These are phyloP conservation scores for Termitomyces sp. DNA, from an alignment of 768 basidiomycete species.

Conservation along the genomic window DNA sequence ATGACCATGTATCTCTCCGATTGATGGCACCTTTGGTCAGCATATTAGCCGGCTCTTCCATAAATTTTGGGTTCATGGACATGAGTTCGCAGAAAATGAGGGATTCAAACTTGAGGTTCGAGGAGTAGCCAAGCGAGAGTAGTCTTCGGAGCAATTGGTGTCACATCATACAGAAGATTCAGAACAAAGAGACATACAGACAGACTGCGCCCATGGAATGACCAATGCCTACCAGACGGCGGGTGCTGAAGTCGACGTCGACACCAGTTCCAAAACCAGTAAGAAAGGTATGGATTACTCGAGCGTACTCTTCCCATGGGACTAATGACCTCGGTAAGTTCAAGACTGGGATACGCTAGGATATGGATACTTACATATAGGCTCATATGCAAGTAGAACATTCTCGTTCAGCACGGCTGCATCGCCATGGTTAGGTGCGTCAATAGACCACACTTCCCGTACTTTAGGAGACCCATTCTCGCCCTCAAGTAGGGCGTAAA, in stretches of 20 bases:
- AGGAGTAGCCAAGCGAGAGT: slow-evolving; percentile 36
- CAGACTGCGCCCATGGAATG: slow-evolving; percentile 51
- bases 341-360: not conserved
- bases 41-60: slow-evolving; percentile 9
- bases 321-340: slow-evolving; percentile 23
- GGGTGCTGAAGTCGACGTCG: slow-evolving; percentile 42
- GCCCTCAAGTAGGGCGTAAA: slow-evolving; percentile 25
- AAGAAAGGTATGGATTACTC: slow-evolving; percentile 42
- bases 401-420: slow-evolving; percentile 43
- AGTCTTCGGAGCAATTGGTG: slow-evolving; percentile 20
- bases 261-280: slow-evolving; percentile 42
- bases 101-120: slow-evolving; percentile 29
- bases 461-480: slow-evolving; percentile 24
- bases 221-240: slow-evolving; percentile 43
- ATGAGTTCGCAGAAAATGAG: slow-evolving; percentile 44
- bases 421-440: slow-evolving; percentile 53
- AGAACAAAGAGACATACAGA: slow-evolving; percentile 29
- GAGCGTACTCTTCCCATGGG: slow-evolving; percentile 48
- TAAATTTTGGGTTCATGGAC: slow-evolving; percentile 22
- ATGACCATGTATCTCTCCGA: slow-evolving; percentile 48
- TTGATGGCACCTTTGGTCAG: slow-evolving; percentile 26
- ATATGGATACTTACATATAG: slow-evolving; percentile 34
- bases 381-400: slow-evolving; percentile 33
- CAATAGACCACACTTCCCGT: slow-evolving; percentile 45
- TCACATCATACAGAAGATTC: not conserved